Percentiles rank a stretch among this genome's conserved stretches.
Evolutionary conservation across 2,329 filamentous ascomycete species (phyloP).

Genomic region (Cyphellophora europaea): DNA sequence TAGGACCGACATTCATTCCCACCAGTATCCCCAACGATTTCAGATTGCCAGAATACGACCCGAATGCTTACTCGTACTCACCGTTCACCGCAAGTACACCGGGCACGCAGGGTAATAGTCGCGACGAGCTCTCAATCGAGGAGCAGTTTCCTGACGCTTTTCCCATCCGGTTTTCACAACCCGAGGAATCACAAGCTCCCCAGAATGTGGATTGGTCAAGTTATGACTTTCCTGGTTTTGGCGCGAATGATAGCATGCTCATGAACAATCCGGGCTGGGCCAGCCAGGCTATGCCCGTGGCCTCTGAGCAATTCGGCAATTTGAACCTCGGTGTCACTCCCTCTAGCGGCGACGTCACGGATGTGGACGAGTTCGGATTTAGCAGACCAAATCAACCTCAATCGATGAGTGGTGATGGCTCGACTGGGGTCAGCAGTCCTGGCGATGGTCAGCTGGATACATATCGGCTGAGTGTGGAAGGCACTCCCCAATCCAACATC

Average conservation of each 20-base stretch:
- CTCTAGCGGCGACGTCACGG: constrained; percentile 40
- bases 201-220: constrained; percentile 36
- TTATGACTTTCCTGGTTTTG: constrained; percentile 27
- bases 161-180: constrained; percentile 32
- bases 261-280: constrained; percentile 1
- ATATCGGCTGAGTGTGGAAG: constrained; percentile 31
- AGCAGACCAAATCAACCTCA: constrained; percentile 21
- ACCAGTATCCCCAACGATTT: constrained; percentile 21
- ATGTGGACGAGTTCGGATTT: constrained; percentile 32
- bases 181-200: constrained; percentile 23
- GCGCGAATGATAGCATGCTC: background rate
- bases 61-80: constrained; percentile 23
- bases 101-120: constrained; percentile 18
- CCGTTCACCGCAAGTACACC: constrained; percentile 22
- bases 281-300: background rate
- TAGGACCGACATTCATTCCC: constrained; percentile 16
- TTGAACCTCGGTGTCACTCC: constrained; percentile 27
- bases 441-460: constrained; percentile 29
- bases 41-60: constrained; percentile 22
- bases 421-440: constrained; percentile 23
- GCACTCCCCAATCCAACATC: constrained; percentile 31
- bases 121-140: constrained; percentile 22
- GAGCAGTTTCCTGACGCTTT: constrained; percentile 29
- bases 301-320: constrained; percentile 1
- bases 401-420: constrained; percentile 24